phyloP scores from a whole-genome alignment of 2,329 filamentous ascomycete species.

The Diplodia mutila region DNA sequence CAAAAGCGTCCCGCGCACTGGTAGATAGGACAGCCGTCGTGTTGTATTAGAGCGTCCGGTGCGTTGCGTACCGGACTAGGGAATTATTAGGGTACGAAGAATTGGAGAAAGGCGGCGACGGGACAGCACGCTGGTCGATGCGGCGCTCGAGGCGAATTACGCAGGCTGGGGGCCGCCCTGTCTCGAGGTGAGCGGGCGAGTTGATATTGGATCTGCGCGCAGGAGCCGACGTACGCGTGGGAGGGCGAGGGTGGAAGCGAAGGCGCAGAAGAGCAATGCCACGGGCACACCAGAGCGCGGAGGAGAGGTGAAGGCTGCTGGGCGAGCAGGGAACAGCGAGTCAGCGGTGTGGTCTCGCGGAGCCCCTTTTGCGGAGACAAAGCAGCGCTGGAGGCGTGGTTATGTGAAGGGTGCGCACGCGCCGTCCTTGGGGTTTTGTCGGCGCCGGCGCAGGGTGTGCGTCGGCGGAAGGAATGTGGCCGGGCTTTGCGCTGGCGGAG shows the following conservation, averaged over 20 bases:
- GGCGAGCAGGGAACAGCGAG: slow-evolving; percentile 16
- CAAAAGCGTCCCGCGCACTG: slow-evolving; percentile 78
- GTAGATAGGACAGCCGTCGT: slow-evolving; percentile 83
- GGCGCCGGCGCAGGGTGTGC: slow-evolving; percentile 21
- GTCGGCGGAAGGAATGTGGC: slow-evolving; percentile 24
- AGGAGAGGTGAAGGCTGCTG: slow-evolving; percentile 22
- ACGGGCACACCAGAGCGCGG: slow-evolving; percentile 25
- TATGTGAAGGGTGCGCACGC: slow-evolving; percentile 9
- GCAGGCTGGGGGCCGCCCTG: slow-evolving; percentile 22
- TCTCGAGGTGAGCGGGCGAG: slow-evolving; percentile 27
- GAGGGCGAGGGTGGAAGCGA: slow-evolving; percentile 5
- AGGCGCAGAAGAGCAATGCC: slow-evolving; percentile 9
- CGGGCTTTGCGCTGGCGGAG: neutral
- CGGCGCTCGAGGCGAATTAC: slow-evolving; percentile 23
- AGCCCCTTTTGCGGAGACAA: slow-evolving; percentile 23
- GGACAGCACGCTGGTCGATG: slow-evolving; percentile 36
- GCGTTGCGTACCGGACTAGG: slow-evolving; percentile 45
- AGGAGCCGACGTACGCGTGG: slow-evolving; percentile 24
- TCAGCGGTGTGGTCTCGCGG: slow-evolving; percentile 26
- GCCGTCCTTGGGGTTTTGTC: slow-evolving; percentile 19
- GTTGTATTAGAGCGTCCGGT: slow-evolving; percentile 64
- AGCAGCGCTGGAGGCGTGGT: slow-evolving; percentile 21
- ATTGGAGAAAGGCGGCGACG: slow-evolving; percentile 31
- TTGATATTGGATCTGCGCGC: slow-evolving; percentile 26
- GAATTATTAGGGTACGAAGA: slow-evolving; percentile 30